A percentile compares a stretch with the other conserved stretches of the same genome.
phyloP scores from a whole-genome alignment of 1,284 basidiomycete genomes.

The Porphyrellus sp. region DNA sequence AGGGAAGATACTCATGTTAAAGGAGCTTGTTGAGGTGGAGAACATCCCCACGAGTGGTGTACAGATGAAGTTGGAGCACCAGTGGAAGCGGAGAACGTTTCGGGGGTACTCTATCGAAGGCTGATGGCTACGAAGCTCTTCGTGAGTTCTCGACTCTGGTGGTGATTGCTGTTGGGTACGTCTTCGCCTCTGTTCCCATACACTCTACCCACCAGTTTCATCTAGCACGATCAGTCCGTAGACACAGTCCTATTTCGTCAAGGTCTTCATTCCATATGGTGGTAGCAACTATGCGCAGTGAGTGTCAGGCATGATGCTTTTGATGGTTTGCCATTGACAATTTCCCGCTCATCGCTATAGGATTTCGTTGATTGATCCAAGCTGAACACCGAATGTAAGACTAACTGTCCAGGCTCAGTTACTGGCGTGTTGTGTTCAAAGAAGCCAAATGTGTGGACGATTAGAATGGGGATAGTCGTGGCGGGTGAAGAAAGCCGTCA shows the following conservation, averaged over 20 bases:
- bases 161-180: conserved; percentile 16
- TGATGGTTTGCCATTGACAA: no score
- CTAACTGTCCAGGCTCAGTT: no score
- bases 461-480: not conserved
- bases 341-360: no score
- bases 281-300: no score
- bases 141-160: conserved; percentile 15
- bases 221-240: conserved; percentile 2
- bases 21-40: conserved; percentile 82
- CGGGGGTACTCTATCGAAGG: conserved; percentile 61
- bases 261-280: no score
- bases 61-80: conserved; percentile 61
- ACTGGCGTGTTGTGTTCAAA: no score
- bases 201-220: not conserved
- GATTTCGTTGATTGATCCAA: no score
- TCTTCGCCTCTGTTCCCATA: not conserved
- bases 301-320: no score
- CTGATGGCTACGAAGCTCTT: conserved; percentile 20
- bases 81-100: conserved; percentile 57
- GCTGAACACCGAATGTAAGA: no score
- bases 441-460: no score
- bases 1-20: conserved; percentile 78
- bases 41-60: conserved; percentile 70
- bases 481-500: not conserved
- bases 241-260: no score